Evolutionary conservation across 495 filamentous ascomycete genomes (phyloP).

Genomic region (Parathielavia appendiculata): DNA sequence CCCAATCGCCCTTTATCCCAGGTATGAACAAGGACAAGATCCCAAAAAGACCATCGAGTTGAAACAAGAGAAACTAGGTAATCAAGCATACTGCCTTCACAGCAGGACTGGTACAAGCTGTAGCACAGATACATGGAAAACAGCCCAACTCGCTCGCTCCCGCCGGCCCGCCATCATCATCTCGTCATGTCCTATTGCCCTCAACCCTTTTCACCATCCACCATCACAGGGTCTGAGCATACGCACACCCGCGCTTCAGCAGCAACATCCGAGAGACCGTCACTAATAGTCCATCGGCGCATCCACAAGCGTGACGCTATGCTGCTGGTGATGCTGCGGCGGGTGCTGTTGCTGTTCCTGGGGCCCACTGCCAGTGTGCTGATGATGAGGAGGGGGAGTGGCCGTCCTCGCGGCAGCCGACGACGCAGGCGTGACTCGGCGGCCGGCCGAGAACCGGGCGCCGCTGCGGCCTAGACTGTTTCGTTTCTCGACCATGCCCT

Average conservation of each 20-base stretch:
- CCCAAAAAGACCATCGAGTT: not conserved
- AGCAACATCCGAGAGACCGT: constrained; percentile 1
- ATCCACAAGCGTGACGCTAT: constrained; percentile 31
- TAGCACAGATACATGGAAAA: constrained; percentile 11
- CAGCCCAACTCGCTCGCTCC: constrained; percentile 11
- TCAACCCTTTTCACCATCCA: not conserved
- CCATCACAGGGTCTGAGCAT: not conserved
- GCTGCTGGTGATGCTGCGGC: constrained; percentile 14
- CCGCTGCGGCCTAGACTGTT: constrained; percentile 48
- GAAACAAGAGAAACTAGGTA: not conserved
- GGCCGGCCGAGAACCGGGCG: constrained; percentile 40
- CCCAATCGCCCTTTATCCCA: too few relatives aligned
- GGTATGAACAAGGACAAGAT: not conserved
- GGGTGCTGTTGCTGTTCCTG: not conserved
- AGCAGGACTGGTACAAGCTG: constrained; percentile 13
- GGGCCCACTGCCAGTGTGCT: constrained; percentile 8
- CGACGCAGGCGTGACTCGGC: constrained; percentile 35
- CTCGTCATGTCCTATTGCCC: not conserved
- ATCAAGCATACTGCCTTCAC: not conserved
- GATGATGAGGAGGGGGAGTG: constrained; percentile 11
- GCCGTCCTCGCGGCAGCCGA: constrained; percentile 8
- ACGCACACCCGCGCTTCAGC: not conserved
- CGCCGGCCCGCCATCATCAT: constrained; percentile 1
- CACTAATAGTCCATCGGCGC: constrained; percentile 37
- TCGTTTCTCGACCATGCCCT: constrained; percentile 40